Evolutionary conservation across 768 basidiomycete genomes (phyloP).

Genomic region (Kwoniella botswanensis): DNA sequence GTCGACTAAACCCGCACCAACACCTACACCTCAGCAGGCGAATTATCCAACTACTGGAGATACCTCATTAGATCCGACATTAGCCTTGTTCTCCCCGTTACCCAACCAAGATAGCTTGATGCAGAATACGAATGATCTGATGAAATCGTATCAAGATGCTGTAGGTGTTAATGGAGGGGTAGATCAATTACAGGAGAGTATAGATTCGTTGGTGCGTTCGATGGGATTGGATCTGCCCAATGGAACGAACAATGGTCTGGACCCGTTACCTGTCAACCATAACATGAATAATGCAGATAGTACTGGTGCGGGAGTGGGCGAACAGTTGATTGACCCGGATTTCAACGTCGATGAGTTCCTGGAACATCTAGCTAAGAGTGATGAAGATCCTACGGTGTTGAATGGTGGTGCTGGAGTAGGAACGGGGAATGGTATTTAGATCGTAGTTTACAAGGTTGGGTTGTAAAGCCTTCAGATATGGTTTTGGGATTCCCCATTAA

Average conservation of each 20-base stretch:
- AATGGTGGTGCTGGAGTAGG: too few species aligned
- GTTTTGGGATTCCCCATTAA: too few species aligned
- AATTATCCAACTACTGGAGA: constrained; percentile 2
- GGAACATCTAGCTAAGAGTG: constrained; percentile 30
- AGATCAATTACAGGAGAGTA: constrained; percentile 69
- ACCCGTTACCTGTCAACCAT: background rate
- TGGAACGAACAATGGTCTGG: background rate
- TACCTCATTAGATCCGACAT: constrained; percentile 37
- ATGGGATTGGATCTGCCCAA: constrained; percentile 68
- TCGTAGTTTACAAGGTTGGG: background rate
- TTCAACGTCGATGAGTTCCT: constrained; percentile 53
- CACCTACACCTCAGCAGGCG: background rate
- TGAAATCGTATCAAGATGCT: constrained; percentile 67
- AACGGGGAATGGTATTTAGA: background rate
- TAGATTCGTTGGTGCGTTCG: constrained; percentile 73
- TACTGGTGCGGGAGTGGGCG: constrained; percentile 1
- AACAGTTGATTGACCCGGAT: constrained; percentile 29
- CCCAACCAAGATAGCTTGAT: constrained; percentile 52
- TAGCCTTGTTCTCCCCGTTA: constrained; percentile 49
- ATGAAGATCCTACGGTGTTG: background rate
- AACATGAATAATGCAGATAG: constrained; percentile 1
- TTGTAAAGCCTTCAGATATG: too few species aligned
- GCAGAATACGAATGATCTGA: constrained; percentile 60
- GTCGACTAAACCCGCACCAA: constrained; percentile 20
- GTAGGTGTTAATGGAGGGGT: constrained; percentile 75